Conservation (phyloP, 2,329 filamentous ascomycete species). For the Nectriaceae sp. region DNA sequence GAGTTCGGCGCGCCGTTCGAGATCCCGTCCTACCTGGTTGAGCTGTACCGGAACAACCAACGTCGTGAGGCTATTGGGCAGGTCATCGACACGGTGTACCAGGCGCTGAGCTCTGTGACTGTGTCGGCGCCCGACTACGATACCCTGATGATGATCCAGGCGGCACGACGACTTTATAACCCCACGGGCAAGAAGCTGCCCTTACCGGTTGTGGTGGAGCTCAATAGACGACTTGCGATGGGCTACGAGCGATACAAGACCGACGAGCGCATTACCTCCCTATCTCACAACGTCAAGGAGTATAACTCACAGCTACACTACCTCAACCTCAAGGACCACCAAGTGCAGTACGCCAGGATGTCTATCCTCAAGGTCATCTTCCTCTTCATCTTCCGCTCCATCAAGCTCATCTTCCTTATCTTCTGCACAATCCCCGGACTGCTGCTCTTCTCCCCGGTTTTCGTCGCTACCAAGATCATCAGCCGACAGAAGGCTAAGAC, state of each 20-base stretch:
- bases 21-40: slow-evolving; percentile 77
- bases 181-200: slow-evolving; percentile 92
- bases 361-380: slow-evolving; percentile 74
- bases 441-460: slow-evolving; percentile 84
- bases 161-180: slow-evolving; percentile 89
- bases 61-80: slow-evolving; percentile 84
- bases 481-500: slow-evolving; percentile 80
- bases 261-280: slow-evolving; percentile 76
- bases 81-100: slow-evolving; percentile 83
- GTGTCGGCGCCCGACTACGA: slow-evolving; percentile 94
- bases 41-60: slow-evolving; percentile 81
- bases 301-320: slow-evolving; percentile 89
- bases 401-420: slow-evolving; percentile 75
- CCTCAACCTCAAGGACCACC: slow-evolving; percentile 87
- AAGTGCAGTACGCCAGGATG: slow-evolving; percentile 89
- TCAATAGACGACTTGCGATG: slow-evolving; percentile 87
- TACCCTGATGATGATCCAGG: slow-evolving; percentile 95
- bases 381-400: slow-evolving; percentile 76
- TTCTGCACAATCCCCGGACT: slow-evolving; percentile 84
- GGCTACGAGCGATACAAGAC: slow-evolving; percentile 93
- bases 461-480: slow-evolving; percentile 80
- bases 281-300: slow-evolving; percentile 74
- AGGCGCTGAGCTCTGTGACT: slow-evolving; percentile 83
- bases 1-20: slow-evolving; percentile 93
- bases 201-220: slow-evolving; percentile 87